phyloP scores from a whole-genome alignment of 225 moss, liverwort and hornwort genomes.

The Pseudisothecium myosuroides region DNA sequence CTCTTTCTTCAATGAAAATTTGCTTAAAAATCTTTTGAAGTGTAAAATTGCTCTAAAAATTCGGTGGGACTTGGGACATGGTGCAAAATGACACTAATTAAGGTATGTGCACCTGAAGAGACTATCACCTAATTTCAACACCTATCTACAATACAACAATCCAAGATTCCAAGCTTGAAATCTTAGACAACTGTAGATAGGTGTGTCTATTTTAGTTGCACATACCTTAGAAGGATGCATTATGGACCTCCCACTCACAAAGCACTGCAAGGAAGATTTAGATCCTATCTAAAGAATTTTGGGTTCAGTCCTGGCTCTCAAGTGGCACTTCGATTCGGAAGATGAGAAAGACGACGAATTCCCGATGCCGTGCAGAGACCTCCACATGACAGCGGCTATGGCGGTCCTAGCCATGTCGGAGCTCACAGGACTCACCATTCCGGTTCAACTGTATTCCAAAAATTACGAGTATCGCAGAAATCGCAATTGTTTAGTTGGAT shows the following conservation, averaged over 20 bases:
- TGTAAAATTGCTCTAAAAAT: background rate
- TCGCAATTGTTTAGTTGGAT: too few species aligned
- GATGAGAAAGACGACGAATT: background rate
- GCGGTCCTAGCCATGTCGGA: constrained; percentile 1
- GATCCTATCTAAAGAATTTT: background rate
- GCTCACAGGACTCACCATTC: background rate
- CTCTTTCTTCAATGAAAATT: background rate
- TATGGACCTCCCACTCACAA: background rate
- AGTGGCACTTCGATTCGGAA: background rate
- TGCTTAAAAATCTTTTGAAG: too few species aligned
- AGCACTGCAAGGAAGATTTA: background rate
- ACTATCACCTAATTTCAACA: too few species aligned
- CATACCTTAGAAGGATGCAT: background rate
- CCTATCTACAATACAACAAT: too few species aligned
- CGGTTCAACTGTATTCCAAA: background rate
- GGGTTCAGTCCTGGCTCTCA: background rate
- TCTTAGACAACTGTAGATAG: too few species aligned
- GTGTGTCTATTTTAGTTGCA: too few species aligned
- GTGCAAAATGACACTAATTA: background rate
- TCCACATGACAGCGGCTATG: background rate
- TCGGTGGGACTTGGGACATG: too few species aligned
- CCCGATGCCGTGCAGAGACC: background rate
- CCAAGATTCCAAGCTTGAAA: too few species aligned
- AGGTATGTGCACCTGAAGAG: too few species aligned
- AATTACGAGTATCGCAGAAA: too few species aligned